A percentile compares a stretch with the other conserved stretches of the same genome.
These are phyloP conservation scores for Creolimax fragrantissima DNA, from an alignment of 78 protist species.

Conservation along the genomic window DNA sequence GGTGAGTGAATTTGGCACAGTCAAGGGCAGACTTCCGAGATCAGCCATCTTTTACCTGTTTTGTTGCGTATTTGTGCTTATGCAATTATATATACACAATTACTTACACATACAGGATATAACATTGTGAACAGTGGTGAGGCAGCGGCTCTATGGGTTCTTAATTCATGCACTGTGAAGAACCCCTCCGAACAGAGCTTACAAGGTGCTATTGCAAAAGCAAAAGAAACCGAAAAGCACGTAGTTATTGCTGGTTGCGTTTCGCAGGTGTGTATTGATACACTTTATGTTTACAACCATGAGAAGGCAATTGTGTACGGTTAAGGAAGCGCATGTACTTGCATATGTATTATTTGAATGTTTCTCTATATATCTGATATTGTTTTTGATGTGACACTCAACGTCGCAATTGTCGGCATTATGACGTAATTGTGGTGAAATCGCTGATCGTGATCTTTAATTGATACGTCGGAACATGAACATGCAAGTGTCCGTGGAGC, in stretches of 20 bases:
- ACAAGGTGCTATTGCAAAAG: background rate
- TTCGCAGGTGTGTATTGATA: background rate
- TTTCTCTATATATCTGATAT: background rate
- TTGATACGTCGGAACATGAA: too few relatives aligned
- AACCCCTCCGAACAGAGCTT: conserved; percentile 49
- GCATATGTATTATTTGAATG: background rate
- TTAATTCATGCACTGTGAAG: conserved; percentile 70
- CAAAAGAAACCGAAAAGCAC: background rate
- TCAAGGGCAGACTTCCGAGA: background rate
- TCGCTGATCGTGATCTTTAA: too few relatives aligned
- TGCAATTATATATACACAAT: background rate
- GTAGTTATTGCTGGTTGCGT: background rate
- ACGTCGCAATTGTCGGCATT: too few relatives aligned
- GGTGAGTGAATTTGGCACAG: background rate
- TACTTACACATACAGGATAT: conserved; percentile 32
- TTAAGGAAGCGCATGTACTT: background rate
- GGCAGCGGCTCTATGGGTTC: conserved; percentile 33
- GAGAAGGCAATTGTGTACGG: background rate
- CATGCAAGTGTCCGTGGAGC: too few relatives aligned
- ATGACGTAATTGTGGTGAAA: too few relatives aligned
- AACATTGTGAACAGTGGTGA: background rate
- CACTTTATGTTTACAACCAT: background rate
- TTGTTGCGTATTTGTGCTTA: background rate
- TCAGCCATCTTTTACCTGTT: background rate
- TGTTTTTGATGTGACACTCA: too few relatives aligned